Base-by-base conservation (phyloP, 768 basidiomycete genomes). In the Rhizopogon sp. region DNA sequence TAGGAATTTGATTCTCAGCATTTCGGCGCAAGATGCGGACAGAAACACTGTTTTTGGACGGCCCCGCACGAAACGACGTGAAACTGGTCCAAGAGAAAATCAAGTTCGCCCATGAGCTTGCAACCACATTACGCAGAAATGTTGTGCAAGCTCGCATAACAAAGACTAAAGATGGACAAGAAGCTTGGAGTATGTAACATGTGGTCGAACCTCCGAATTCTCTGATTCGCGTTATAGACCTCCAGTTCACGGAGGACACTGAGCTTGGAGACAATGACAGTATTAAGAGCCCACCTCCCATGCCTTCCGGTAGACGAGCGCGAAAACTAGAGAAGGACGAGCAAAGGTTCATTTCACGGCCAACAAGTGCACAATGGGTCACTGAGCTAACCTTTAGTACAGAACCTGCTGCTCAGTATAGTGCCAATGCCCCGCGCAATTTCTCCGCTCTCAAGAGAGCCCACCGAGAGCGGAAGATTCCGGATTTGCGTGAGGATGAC, bases 231-330 rank as follows among this genome's bases (percentile, higher is more conserved):
- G 20, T 42, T n/a, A 5, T 61, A 93, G 92, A 78, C 55, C 66
- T 97, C 31, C 80, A 81, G 40, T 75, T 96, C 43, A 93, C 86
- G 3, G 72, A 83, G 42, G 79, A 94, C 52, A 95, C 92, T 0
- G 95, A 97, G 63, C 74, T 96, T 7, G 95, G 93, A 5, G 83
- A 86, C 53, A 97, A 98, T 62, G 81, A 86, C 1, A 77, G 84
- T 2, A 82, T 96, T 62, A 93, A 88, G 70, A 77, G 70, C 45
- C 80, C 85, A 9, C 72, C 71, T 1, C 60, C 73, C 11, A 54
- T 71, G 45, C 74, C 80, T 47, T 77, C 80, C 25, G 76, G 67
- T 61, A 79, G 79, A 52, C 77, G 77, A 47, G 70, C 72, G 43
- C 74, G 77, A n/a, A 76, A 69, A 60, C 68, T 67, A 60, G 75